Evolutionary conservation across 768 basidiomycete species (phyloP).

Genomic region (Macrolepiota albuminosa): DNA sequence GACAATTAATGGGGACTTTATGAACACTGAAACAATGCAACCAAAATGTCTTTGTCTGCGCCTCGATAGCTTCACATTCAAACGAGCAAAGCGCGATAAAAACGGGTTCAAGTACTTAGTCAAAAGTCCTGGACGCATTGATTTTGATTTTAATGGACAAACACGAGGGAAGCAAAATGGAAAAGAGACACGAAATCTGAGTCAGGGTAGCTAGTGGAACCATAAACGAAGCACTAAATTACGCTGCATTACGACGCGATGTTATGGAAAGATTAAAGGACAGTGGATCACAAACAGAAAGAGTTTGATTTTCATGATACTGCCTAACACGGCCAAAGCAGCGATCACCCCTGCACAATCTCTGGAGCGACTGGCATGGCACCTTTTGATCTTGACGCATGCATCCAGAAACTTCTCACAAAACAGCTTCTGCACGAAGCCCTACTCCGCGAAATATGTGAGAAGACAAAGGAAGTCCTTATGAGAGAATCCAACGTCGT

Average conservation of each 20-base stretch:
- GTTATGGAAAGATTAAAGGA: conserved; percentile 14
- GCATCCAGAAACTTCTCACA: conserved; percentile 82
- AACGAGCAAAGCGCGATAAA: conserved; percentile 27
- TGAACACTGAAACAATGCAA: conserved; percentile 1
- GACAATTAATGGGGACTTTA: neutral
- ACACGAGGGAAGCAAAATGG: conserved; percentile 12
- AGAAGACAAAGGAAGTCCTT: conserved; percentile 98
- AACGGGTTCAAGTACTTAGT: conserved; percentile 17
- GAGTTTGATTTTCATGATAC: conserved; percentile 16
- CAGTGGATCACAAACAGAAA: conserved; percentile 13
- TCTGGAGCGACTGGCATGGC: conserved; percentile 34
- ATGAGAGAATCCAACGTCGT: conserved; percentile 99
- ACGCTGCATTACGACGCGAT: conserved; percentile 12
- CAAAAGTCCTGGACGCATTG: conserved; percentile 2
- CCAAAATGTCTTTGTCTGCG: neutral
- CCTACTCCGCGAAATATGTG: conserved; percentile 95
- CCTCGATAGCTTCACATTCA: neutral
- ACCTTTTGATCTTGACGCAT: conserved; percentile 95
- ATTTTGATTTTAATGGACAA: conserved; percentile 8
- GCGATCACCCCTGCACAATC: conserved; percentile 22
- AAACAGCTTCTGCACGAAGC: conserved; percentile 96
- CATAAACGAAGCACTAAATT: conserved; percentile 12
- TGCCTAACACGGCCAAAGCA: conserved; percentile 34
- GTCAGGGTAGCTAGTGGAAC: conserved; percentile 11
- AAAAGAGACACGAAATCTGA: conserved; percentile 11